phyloP scores from a whole-genome alignment of 176 grass and related monocot species.

The Ananas comosus region DNA sequence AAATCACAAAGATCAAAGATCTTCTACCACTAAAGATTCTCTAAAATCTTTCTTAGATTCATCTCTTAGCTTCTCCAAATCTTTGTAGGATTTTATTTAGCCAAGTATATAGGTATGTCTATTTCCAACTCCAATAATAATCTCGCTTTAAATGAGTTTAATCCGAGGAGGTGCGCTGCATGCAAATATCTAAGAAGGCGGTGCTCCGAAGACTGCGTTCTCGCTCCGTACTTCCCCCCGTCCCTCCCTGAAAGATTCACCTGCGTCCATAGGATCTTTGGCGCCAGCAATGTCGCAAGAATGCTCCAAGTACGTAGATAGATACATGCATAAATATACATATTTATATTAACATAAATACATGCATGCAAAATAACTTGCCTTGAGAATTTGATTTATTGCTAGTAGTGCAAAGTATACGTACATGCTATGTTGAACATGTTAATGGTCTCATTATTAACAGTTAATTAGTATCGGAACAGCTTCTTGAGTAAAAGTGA shows the following conservation, averaged over 20 bases:
- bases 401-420: too few species aligned
- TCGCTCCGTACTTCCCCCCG: conserved; percentile 56
- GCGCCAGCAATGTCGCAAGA: conserved; percentile 45
- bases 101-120: neutral
- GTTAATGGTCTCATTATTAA: too few species aligned
- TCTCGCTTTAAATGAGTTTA: neutral
- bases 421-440: too few species aligned
- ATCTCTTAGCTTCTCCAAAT: neutral
- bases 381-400: too few species aligned
- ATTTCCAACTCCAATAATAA: neutral
- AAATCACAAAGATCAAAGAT: neutral
- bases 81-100: neutral
- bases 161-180: conserved; percentile 1
- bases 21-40: neutral
- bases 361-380: too few species aligned
- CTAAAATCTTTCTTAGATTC: neutral
- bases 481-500: too few species aligned
- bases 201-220: conserved; percentile 40
- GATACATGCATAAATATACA: too few species aligned
- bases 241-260: conserved; percentile 43
- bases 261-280: conserved; percentile 50
- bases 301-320: conserved; percentile 47
- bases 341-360: too few species aligned
- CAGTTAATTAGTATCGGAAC: too few species aligned
- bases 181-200: conserved; percentile 30